Evolutionary conservation across 2,329 filamentous ascomycete genomes (phyloP).

Genomic region (Aureobasidium uvarum): DNA sequence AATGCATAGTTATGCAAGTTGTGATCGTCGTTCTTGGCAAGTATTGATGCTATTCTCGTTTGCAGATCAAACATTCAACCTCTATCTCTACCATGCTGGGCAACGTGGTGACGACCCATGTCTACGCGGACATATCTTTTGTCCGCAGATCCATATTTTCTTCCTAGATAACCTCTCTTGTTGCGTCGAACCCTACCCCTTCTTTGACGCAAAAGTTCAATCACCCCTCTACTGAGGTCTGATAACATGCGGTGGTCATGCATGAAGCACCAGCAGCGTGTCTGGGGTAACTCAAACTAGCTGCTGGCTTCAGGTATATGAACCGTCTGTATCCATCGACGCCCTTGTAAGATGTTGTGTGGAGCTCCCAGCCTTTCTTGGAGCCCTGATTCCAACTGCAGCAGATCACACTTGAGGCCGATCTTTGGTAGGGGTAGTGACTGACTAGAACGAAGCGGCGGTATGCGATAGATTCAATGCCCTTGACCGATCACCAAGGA

Average conservation of each 20-base stretch:
- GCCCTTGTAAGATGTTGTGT: neutral
- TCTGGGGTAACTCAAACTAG: neutral
- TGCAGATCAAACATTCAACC: constrained; percentile 19
- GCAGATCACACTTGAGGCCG: neutral
- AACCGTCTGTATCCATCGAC: neutral
- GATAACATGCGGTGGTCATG: neutral
- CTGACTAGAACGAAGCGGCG: neutral
- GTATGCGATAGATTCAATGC: neutral
- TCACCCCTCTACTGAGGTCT: neutral
- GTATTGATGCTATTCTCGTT: neutral
- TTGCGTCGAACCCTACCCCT: neutral
- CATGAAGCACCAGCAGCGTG: neutral
- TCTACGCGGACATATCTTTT: constrained; percentile 1
- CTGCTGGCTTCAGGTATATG: neutral
- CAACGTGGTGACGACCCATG: neutral
- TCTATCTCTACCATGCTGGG: neutral
- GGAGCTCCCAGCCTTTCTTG: neutral
- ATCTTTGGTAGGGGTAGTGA: neutral
- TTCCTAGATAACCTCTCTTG: neutral
- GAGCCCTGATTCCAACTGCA: neutral
- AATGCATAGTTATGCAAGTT: neutral
- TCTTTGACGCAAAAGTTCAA: neutral
- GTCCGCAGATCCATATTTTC: neutral
- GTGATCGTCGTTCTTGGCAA: constrained; percentile 16
- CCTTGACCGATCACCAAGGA: neutral